phyloP scores from a whole-genome alignment of 768 basidiomycete genomes.

The Tulasnella sp. region DNA sequence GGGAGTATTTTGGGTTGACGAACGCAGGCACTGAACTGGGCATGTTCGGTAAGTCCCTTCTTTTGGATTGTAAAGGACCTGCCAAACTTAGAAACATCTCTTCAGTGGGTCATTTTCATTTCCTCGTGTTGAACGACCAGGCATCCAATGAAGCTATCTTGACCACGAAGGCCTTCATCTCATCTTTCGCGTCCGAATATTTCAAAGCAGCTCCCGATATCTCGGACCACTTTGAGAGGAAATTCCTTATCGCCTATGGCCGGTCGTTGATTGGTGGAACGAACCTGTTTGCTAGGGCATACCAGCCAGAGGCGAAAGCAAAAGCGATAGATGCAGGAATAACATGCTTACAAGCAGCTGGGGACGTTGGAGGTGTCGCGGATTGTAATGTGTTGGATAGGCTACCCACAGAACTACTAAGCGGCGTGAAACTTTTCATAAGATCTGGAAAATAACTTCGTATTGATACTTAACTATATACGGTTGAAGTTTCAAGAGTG shows the following conservation, averaged over 20 bases:
- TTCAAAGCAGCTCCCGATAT: not conserved
- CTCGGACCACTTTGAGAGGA: not conserved
- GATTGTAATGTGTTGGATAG: not conserved
- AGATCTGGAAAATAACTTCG: not conserved
- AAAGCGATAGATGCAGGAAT: not conserved
- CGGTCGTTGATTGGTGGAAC: not conserved
- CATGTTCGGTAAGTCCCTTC: not conserved
- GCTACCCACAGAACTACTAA: not conserved
- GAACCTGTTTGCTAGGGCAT: not conserved
- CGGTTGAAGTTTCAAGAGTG: not conserved
- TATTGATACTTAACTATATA: not conserved
- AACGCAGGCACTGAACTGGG: constrained; percentile 10
- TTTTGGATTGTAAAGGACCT: not conserved
- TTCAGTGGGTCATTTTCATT: constrained; percentile 14
- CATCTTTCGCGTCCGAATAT: not conserved
- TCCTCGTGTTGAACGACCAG: constrained; percentile 4
- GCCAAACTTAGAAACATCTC: not conserved
- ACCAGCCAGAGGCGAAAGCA: not conserved
- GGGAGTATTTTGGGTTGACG: constrained; percentile 22
- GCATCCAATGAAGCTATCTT: not conserved
- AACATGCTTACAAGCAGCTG: not conserved
- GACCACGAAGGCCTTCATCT: not conserved
- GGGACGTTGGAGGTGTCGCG: not conserved
- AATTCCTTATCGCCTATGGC: constrained; percentile 3
- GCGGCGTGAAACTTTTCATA: not conserved